These are phyloP conservation scores for Zoysia japonica DNA, from an alignment of 176 grass and related monocot genomes.

Conservation along the genomic window DNA sequence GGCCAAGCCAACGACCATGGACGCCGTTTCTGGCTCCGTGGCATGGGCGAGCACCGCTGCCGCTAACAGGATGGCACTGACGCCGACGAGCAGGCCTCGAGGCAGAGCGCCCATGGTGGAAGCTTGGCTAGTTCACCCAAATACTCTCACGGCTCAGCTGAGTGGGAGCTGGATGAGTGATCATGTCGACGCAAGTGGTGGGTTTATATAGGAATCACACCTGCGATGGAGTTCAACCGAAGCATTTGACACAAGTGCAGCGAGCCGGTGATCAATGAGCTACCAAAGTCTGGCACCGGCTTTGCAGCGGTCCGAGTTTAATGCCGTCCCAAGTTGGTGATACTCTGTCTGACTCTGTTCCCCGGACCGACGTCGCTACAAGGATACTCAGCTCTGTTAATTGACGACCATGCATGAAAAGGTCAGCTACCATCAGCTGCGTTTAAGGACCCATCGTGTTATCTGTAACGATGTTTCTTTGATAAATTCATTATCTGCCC, in stretches of 20 bases:
- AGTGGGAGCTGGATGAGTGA: neutral
- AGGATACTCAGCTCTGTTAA: neutral
- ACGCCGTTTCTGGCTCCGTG: neutral
- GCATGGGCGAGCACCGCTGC: neutral
- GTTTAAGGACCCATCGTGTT: slow-evolving; percentile 25
- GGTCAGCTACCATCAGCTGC: slow-evolving; percentile 17
- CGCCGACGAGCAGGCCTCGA: neutral
- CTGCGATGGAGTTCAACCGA: neutral
- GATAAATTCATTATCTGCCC: neutral
- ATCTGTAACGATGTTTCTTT: neutral
- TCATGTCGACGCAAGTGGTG: neutral
- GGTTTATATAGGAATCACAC: slow-evolving; percentile 31
- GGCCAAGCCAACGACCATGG: slow-evolving; percentile 33
- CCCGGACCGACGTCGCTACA: neutral
- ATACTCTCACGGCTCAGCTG: neutral
- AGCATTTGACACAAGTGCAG: neutral
- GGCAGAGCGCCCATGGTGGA: slow-evolving; percentile 23
- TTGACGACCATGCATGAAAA: neutral
- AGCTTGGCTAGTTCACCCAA: neutral
- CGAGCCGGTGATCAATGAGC: slow-evolving; percentile 1
- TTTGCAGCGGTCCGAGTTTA: slow-evolving; percentile 38
- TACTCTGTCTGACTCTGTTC: neutral
- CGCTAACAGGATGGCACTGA: slow-evolving; percentile 20
- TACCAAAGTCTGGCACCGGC: slow-evolving; percentile 46
- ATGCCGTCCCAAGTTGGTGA: slow-evolving; percentile 29